phyloP scores from a whole-genome alignment of 805 yeast species.

The Kluyveromyces aestuarii region DNA sequence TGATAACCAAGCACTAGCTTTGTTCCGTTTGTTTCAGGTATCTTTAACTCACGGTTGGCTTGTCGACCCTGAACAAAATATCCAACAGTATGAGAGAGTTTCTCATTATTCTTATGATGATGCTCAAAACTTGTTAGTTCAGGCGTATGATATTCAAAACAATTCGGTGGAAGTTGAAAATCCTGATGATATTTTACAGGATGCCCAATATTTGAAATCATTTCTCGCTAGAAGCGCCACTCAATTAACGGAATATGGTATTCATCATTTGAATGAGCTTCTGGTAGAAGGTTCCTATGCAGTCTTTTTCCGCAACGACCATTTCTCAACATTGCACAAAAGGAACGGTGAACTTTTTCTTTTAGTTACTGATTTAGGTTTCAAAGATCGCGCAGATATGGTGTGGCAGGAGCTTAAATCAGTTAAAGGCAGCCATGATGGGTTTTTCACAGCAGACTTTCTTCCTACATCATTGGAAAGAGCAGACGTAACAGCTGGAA shows the following conservation, averaged over 20 bases:
- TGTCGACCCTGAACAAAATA: slow-evolving; percentile 34
- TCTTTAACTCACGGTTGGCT: slow-evolving; percentile 81
- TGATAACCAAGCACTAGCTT: slow-evolving; percentile 41
- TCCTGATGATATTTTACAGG: slow-evolving; percentile 24
- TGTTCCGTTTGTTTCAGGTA: slow-evolving; percentile 52
- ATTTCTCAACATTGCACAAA: slow-evolving; percentile 64
- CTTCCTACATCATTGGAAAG: slow-evolving; percentile 31
- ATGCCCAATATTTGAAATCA: slow-evolving; percentile 30
- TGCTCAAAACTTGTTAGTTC: slow-evolving; percentile 48
- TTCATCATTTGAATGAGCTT: slow-evolving; percentile 35
- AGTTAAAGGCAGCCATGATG: slow-evolving; percentile 59
- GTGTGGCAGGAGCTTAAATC: slow-evolving; percentile 79
- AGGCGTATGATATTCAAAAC: slow-evolving; percentile 32
- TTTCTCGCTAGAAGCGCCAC: slow-evolving; percentile 59
- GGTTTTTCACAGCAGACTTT: slow-evolving; percentile 60
- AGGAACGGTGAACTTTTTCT: slow-evolving; percentile 43
- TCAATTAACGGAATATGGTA: slow-evolving; percentile 68
- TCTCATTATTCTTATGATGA: slow-evolving; percentile 45
- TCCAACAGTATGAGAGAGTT: slow-evolving; percentile 29
- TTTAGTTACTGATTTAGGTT: slow-evolving; percentile 70
- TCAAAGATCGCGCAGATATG: slow-evolving; percentile 35
- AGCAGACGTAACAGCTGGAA: slow-evolving; percentile 2
- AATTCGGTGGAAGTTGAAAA: slow-evolving; percentile 17
- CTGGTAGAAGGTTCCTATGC: slow-evolving; percentile 47
- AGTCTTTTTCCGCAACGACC: slow-evolving; percentile 83